Evolutionary conservation across 2,329 filamentous ascomycete species (phyloP), one percentile per base, ranked within the genome.

Genomic region (Apiospora arundinis): DNA sequence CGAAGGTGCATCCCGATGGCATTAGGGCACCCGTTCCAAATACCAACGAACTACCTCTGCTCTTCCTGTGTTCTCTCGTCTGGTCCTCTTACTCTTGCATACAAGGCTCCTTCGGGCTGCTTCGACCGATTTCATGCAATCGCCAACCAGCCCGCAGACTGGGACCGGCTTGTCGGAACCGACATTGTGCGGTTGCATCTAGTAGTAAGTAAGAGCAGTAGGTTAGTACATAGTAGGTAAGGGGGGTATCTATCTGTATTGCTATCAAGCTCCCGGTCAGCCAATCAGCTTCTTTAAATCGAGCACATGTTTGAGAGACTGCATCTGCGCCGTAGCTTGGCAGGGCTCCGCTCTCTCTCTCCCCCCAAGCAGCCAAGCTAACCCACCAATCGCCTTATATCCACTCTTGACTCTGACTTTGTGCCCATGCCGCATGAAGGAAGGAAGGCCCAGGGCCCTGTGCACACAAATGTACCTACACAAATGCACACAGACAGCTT

Each of bases 151-250:
- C 32, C 52, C 37, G 16, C 28, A 63, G n/a, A 40, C 9, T 14
- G 56, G 56, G 32, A 12, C 56, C 56, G 56, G 56, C 56, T 63
- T 40, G 56, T 40, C 32, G 56, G 56, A 63, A 63, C 56, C 56
- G 56, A 37, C 32, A 63, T 40, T n/a, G 11, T 63, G 56, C 32
- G n/a, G 56, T 63, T 40, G n/a, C 56, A 63, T n/a, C 12, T 7
- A 21, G 8, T 18, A 8, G 18, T n/a, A 63, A 63, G 56, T 40
- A 63, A 32, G 28, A 21, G 28, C 4, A n/a, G 12, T 60, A 3
- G 52, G 7, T 21, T 37, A 32, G 25, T 18, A 60, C 16, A 3
- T n/a, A n/a, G n/a, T n/a, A n/a, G n/a, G n/a, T n/a, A n/a, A n/a
- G n/a, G n/a, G n/a, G n/a, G n/a, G n/a, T n/a, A n/a, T n/a, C n/a